A percentile compares a stretch with the other conserved stretches of the same genome.
These are phyloP conservation scores for Paecilomyces sp. DNA, from an alignment of 2,329 filamentous ascomycete genomes.

Conservation along the genomic window DNA sequence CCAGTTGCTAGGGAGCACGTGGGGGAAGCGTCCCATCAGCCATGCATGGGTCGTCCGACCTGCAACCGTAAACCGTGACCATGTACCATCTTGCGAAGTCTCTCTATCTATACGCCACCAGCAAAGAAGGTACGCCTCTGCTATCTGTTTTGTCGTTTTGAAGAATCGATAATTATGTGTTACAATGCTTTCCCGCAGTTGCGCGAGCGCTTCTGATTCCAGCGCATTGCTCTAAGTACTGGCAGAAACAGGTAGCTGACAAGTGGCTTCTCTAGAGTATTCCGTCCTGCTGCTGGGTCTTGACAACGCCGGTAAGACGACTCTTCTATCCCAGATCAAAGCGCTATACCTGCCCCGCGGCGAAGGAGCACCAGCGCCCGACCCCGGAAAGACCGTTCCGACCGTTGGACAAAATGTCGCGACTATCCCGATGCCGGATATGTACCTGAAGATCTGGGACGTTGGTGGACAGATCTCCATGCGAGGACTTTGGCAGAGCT, in stretches of 20 bases:
- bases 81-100: constrained; percentile 98
- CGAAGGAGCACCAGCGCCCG: constrained; percentile 38
- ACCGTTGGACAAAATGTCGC: constrained; percentile 97
- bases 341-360: constrained; percentile 57
- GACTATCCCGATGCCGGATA: constrained; percentile 81
- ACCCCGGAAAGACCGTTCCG: constrained; percentile 79
- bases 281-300: constrained; percentile 94
- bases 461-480: constrained; percentile 88
- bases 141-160: not conserved
- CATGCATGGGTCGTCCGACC: constrained; percentile 7
- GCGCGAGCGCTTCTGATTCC: not conserved
- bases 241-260: not conserved
- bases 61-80: constrained; percentile 15
- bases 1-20: not conserved
- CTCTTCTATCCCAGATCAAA: constrained; percentile 94
- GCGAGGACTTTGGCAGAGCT: constrained; percentile 88
- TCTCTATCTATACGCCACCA: constrained; percentile 89
- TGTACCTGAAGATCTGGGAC: constrained; percentile 99
- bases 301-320: constrained; percentile 97
- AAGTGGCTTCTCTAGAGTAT: constrained; percentile 59
- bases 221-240: not conserved
- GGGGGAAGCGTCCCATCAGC: not conserved
- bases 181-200: not conserved
- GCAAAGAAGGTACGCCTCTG: constrained; percentile 71
- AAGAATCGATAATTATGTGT: not conserved